phyloP scores from a whole-genome alignment of 352 stramenopile genomes.

The Pythium vanterpoolii region DNA sequence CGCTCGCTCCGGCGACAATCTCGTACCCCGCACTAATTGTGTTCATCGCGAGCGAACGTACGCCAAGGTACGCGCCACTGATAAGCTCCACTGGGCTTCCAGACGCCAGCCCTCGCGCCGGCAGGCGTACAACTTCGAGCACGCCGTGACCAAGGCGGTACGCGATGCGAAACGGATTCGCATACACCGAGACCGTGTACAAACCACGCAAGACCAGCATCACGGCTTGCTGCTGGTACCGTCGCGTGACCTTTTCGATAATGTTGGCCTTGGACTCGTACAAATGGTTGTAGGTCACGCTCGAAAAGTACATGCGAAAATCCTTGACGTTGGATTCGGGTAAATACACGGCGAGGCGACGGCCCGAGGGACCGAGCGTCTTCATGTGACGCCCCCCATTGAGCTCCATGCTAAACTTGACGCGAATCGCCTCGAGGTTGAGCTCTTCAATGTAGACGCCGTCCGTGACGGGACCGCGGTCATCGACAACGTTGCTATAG shows the following conservation, averaged over 20 bases:
- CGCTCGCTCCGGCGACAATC: constrained; percentile 77
- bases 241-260: constrained; percentile 69
- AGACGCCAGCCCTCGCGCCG: constrained; percentile 71
- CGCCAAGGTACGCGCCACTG: constrained; percentile 77
- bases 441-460: constrained; percentile 88
- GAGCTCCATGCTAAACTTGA: constrained; percentile 87
- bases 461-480: constrained; percentile 31
- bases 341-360: constrained; percentile 77
- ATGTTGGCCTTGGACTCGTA: constrained; percentile 79
- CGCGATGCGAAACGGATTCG: constrained; percentile 85
- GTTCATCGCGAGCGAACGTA: constrained; percentile 86
- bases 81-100: constrained; percentile 82
- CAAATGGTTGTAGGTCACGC: constrained; percentile 75
- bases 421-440: constrained; percentile 76
- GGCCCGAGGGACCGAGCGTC: constrained; percentile 69
- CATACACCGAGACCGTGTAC: constrained; percentile 86
- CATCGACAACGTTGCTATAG: constrained; percentile 39
- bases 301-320: constrained; percentile 81
- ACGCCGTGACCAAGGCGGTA: constrained; percentile 83
- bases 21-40: constrained; percentile 88
- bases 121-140: constrained; percentile 76
- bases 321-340: constrained; percentile 89
- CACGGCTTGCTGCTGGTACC: constrained; percentile 84
- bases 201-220: constrained; percentile 80
- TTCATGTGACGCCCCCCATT: constrained; percentile 84